Percentiles rank a stretch among this genome's conserved stretches.
These are phyloP conservation scores for Lycium ferocissimum DNA, from an alignment of 257 asterid species.

Conservation along the genomic window DNA sequence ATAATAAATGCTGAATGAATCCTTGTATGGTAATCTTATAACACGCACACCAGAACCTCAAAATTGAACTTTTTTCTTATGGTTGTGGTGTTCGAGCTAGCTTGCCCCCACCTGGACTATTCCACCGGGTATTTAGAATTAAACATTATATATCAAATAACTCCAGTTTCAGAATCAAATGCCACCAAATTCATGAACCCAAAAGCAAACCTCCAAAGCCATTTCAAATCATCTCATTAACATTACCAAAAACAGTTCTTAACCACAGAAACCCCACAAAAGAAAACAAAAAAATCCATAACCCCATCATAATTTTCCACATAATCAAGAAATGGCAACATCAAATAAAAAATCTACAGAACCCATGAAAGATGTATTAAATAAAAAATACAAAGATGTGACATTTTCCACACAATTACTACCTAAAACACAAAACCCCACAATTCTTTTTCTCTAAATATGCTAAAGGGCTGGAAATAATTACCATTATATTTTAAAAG, in stretches of 20 bases:
- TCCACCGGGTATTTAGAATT: background rate
- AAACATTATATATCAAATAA: constrained; percentile 7
- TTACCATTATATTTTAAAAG: background rate
- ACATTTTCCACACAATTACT: background rate
- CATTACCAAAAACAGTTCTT: background rate
- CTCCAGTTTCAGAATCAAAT: constrained; percentile 3
- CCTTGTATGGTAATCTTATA: background rate
- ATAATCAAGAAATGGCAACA: background rate
- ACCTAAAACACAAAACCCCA: background rate
- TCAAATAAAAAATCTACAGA: background rate
- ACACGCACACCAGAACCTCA: background rate
- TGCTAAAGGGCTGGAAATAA: too few relatives aligned
- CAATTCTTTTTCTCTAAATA: too few relatives aligned
- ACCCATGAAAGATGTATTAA: background rate
- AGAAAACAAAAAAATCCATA: background rate
- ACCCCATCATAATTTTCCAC: constrained; percentile 12
- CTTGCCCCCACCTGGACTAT: background rate
- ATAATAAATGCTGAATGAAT: background rate
- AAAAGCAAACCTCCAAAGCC: constrained; percentile 5
- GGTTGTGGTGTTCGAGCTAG: background rate
- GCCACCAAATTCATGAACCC: constrained; percentile 22
- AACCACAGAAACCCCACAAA: background rate
- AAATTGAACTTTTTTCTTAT: background rate
- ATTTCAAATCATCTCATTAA: background rate
- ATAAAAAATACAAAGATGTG: background rate